Evolutionary conservation across 1,139 yeast genomes (phyloP).

Genomic region (Candida sanyaensis): DNA sequence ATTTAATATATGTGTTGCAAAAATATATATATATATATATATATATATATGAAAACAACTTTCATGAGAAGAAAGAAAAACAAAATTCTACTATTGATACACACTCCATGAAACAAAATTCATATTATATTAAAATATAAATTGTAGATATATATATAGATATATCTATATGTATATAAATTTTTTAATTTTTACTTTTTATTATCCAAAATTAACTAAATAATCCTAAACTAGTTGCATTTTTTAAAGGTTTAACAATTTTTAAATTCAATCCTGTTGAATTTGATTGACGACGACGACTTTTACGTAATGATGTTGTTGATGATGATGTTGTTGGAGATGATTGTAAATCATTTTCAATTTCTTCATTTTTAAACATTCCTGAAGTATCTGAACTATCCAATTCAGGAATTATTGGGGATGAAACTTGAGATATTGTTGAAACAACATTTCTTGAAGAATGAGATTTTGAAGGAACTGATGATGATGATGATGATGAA

Average conservation of each 20-base stretch:
- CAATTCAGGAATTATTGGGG: slow-evolving; percentile 1
- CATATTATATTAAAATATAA: background rate
- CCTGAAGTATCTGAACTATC: slow-evolving; percentile 13
- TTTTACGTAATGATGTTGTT: background rate
- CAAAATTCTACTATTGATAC: too few species aligned
- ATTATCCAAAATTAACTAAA: background rate
- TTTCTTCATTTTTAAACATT: slow-evolving; percentile 6
- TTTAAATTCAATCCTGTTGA: slow-evolving; percentile 51
- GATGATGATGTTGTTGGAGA: too few species aligned
- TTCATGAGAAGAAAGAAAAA: too few species aligned
- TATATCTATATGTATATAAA: background rate
- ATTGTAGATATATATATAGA: background rate
- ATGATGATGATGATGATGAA: too few species aligned
- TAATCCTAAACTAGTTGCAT: slow-evolving; percentile 40
- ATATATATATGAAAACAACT: too few species aligned
- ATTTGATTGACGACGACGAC: background rate
- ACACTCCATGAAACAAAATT: background rate
- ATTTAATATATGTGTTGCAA: background rate
- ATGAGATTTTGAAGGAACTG: too few species aligned
- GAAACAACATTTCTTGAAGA: background rate
- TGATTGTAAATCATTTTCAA: background rate
- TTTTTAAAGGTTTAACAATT: slow-evolving; percentile 65
- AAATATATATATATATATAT: too few species aligned
- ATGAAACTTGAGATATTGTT: background rate
- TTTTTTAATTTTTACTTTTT: background rate